Percentiles rank a stretch among this genome's conserved stretches.
phyloP scores from a whole-genome alignment of 2,329 filamentous ascomycete species.

The Cladophialophora psammophila region DNA sequence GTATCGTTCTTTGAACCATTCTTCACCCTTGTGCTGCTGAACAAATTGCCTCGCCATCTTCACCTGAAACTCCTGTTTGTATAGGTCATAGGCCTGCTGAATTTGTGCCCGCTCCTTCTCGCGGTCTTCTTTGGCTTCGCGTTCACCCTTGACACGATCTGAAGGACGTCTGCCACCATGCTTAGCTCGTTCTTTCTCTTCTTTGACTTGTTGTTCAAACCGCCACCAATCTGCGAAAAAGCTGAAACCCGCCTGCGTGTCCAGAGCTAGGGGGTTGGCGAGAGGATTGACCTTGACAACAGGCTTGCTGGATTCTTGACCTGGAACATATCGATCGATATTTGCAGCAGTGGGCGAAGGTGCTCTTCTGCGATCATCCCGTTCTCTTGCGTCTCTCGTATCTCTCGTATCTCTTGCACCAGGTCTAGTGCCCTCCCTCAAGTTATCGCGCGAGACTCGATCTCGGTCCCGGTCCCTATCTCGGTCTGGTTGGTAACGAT shows the following conservation, averaged over 20 bases:
- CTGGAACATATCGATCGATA: slow-evolving; percentile 71
- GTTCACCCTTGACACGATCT: slow-evolving; percentile 66
- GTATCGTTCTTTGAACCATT: slow-evolving; percentile 98
- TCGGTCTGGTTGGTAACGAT: slow-evolving; percentile 67
- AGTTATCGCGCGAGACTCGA: slow-evolving; percentile 33
- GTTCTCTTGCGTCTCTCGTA: slow-evolving; percentile 63
- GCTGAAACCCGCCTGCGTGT: slow-evolving; percentile 72
- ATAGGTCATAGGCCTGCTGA: slow-evolving; percentile 69
- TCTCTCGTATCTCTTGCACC: slow-evolving; percentile 31
- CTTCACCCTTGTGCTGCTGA: slow-evolving; percentile 88
- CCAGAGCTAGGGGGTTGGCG: slow-evolving; percentile 67
- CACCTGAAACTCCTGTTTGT: slow-evolving; percentile 70
- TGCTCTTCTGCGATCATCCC: slow-evolving; percentile 64
- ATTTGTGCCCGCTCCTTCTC: slow-evolving; percentile 69
- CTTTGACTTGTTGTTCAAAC: slow-evolving; percentile 67
- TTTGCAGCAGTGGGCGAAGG: slow-evolving; percentile 64
- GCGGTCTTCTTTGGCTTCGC: slow-evolving; percentile 67
- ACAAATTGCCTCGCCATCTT: slow-evolving; percentile 90
- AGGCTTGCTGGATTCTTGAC: slow-evolving; percentile 63
- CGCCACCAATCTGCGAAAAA: slow-evolving; percentile 75
- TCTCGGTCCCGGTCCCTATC: slow-evolving; percentile 49
- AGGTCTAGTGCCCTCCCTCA: slow-evolving; percentile 24
- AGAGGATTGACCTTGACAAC: slow-evolving; percentile 64
- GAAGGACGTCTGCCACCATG: slow-evolving; percentile 64
- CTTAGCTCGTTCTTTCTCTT: slow-evolving; percentile 68